Evolutionary conservation across 2,329 filamentous ascomycete genomes (phyloP), one percentile per base, ranked within the genome.

Genomic region (Pezizomycotina sp.): DNA sequence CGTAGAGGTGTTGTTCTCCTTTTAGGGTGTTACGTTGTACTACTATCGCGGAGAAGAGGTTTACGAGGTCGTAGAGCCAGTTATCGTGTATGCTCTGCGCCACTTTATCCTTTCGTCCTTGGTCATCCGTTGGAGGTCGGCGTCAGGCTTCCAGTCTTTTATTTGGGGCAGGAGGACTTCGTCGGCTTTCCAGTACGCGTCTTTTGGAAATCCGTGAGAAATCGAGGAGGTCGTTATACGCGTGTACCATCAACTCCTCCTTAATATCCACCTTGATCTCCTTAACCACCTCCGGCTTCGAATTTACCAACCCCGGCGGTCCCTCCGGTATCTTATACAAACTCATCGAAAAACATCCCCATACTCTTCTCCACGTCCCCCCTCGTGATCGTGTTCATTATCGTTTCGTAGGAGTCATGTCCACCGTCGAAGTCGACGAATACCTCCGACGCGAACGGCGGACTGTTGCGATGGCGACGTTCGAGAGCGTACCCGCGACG

Each of bases 51-150:
- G 60, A 61, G 36, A 57, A 64, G 4, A 62, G 16, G 32, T 64
- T 66, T 45, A 67, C 60, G 4, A 68, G 46, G 35, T 66, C 62
- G 40, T 66, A 67, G 0, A 68, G 56, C 63, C 62, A 66, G 39
- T 61, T 64, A 68, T 63, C 2, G 60, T 64, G 34, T 64, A 67
- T 0, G 50, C 46, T 2, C 62, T 59, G 5, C 64, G 61, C 64
- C 64, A 68, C 6, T 55, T 50, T 3, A 62, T 24, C 14, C 60
- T 50, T 31, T 65, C 47, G 4, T 59, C 49, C 6, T 57, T 49
- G n/a, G 49, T 62, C 0, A 58, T 59, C 2, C 29, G 27, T 33
- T 51, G 43, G 5, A 65, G 49, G 36, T 64, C 45, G 8, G 62
- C 50, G 2, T 48, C 43, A 5, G 61, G 61, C 33, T 63, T 48